A percentile compares a stretch with the other conserved stretches of the same genome.
Evolutionary conservation across 2,329 filamentous ascomycete genomes (phyloP).

Genomic region (Penicillium sp.): DNA sequence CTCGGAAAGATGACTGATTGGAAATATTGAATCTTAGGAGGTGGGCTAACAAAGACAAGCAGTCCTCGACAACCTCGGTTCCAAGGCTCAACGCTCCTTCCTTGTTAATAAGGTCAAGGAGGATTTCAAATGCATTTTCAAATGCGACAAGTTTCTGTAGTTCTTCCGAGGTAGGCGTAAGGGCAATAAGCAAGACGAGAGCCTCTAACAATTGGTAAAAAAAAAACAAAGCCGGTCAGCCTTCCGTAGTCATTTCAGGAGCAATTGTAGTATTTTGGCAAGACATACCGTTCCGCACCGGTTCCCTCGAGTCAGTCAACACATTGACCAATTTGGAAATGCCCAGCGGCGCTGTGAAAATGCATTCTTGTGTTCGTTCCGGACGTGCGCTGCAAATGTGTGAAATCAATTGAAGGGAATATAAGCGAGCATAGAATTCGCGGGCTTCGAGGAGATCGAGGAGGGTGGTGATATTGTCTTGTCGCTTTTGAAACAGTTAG

Average conservation of each 20-base stretch:
- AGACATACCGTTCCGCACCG: constrained; percentile 70
- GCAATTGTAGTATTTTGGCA: neutral
- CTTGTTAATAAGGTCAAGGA: constrained; percentile 77
- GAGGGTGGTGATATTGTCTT: constrained; percentile 92
- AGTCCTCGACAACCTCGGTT: constrained; percentile 87
- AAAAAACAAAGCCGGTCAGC: constrained; percentile 10
- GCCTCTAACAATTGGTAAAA: constrained; percentile 59
- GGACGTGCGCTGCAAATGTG: constrained; percentile 83
- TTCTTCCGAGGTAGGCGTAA: constrained; percentile 83
- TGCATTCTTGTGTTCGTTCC: constrained; percentile 91
- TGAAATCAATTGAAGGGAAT: constrained; percentile 84
- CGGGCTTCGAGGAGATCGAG: constrained; percentile 83
- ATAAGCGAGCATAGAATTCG: constrained; percentile 89
- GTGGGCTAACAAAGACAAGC: constrained; percentile 86
- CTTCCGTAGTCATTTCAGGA: neutral
- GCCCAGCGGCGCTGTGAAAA: constrained; percentile 84
- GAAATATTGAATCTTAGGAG: constrained; percentile 82
- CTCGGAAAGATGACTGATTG: constrained; percentile 91
- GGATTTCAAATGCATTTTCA: constrained; percentile 85
- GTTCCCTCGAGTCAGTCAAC: constrained; percentile 83
- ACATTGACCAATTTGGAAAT: constrained; percentile 82
- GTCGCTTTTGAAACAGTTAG: constrained; percentile 65
- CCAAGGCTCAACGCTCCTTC: constrained; percentile 84
- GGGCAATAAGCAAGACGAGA: constrained; percentile 79
- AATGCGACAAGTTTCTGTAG: constrained; percentile 95